These are phyloP conservation scores for Cudoniella acicularis DNA, from an alignment of 495 filamentous ascomycete species.

Conservation along the genomic window DNA sequence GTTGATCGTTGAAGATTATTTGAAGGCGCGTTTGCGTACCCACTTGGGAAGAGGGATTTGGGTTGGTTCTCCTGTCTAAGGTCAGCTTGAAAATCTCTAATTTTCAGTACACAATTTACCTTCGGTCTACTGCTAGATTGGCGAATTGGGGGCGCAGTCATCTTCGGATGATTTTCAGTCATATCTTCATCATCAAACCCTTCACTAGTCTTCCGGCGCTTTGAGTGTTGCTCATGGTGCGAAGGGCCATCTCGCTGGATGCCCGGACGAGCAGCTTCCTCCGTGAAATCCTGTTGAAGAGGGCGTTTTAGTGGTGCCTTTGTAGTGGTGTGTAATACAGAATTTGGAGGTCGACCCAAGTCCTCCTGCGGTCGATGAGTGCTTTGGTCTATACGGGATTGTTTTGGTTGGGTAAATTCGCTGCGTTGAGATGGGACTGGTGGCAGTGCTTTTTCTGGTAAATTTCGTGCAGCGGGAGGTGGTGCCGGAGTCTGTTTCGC, in stretches of 20 bases:
- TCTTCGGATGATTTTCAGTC: slow-evolving; percentile 30
- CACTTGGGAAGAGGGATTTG: slow-evolving; percentile 61
- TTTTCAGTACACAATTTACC: slow-evolving; percentile 39
- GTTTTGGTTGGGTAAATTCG: slow-evolving; percentile 21
- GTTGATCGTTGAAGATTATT: slow-evolving; percentile 28
- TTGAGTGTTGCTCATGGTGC: slow-evolving; percentile 50
- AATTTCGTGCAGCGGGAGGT: slow-evolving; percentile 43
- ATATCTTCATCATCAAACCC: slow-evolving; percentile 28
- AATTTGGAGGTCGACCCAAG: slow-evolving; percentile 38
- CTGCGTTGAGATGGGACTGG: slow-evolving; percentile 17
- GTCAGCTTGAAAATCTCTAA: slow-evolving; percentile 10
- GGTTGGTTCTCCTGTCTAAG: slow-evolving; percentile 48
- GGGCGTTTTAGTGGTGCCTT: slow-evolving; percentile 47
- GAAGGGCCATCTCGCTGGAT: slow-evolving; percentile 40
- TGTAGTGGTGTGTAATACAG: slow-evolving; percentile 34
- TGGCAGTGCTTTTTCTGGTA: slow-evolving; percentile 25
- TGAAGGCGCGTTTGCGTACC: slow-evolving; percentile 56
- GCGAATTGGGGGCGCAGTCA: slow-evolving; percentile 79
- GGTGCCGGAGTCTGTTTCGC: slow-evolving; percentile 52
- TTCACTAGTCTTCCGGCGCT: slow-evolving; percentile 55
- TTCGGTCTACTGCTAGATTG: slow-evolving; percentile 74
- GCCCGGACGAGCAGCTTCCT: slow-evolving; percentile 29
- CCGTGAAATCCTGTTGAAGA: slow-evolving; percentile 48
- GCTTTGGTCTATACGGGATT: slow-evolving; percentile 35
- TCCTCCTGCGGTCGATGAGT: slow-evolving; percentile 38